Evolutionary conservation across 2,329 filamentous ascomycete species (phyloP), one percentile per base, ranked within the genome.

Genomic region (Westerdykella aurantiaca): DNA sequence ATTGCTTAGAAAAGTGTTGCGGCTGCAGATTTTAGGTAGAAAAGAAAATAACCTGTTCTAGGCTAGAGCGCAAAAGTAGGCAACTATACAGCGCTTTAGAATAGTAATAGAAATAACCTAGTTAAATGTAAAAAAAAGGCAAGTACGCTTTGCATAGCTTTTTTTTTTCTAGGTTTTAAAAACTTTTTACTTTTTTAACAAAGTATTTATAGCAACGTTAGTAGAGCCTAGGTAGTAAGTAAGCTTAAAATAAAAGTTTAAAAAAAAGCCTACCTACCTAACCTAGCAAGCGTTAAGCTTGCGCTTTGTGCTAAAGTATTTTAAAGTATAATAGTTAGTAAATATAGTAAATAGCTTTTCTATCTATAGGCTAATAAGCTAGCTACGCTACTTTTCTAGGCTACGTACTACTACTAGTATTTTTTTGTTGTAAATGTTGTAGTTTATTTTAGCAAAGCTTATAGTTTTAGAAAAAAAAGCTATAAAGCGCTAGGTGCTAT

Each of bases 361-460:
- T 4, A 14, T n/a, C 34, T 46, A 14, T 3, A 38, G 34, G 5
- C 17, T 21, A 18, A 38, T 16, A 2, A 46, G 34, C 22, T 23
- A 12, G 6, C 21, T 6, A n/a, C 21, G n/a, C 44, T 33, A 46
- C 38, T 46, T 17, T n/a, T 34, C 4, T 17, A 46, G 29, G 7
- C 13, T 33, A 31, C 31, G 6, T 5, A 46, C 17, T 2, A 46
- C 31, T 4, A 41, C 44, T 4, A 44, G 31, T 33, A 46, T 38
- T 34, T 46, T 34, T 22, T 46, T 46, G 18, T 44, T 34, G 21
- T 46, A 34, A 11, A 46, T 44, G 4, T 46, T 34, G 18, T 44
- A 46, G 14, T 39, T 44, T 22, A 39, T 31, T 29, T 46, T 11
- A 10, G 41, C n/a, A 3, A 11, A 10, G 6, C 5, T 6, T n/a